These are phyloP conservation scores for Populus hybrid DNA, from an alignment of 441 rosid genomes.

Conservation along the genomic window DNA sequence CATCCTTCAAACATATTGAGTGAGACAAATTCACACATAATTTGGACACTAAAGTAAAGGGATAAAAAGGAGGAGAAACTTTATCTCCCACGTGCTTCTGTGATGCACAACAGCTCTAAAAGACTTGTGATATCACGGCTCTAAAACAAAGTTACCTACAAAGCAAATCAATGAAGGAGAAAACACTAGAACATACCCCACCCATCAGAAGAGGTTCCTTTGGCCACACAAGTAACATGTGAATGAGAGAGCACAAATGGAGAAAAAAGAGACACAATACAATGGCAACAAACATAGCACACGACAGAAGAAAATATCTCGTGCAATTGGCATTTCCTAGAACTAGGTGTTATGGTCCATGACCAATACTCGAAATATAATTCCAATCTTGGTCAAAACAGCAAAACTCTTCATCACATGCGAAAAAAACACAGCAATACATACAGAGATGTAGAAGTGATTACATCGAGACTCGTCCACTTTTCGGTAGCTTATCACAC, in stretches of 20 bases:
- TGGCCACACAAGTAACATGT: background rate
- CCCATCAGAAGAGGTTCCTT: background rate
- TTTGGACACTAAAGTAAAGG: background rate
- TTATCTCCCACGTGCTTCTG: constrained; percentile 7
- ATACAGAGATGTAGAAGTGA: background rate
- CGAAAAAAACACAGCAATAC: background rate
- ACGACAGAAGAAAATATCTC: too few relatives aligned
- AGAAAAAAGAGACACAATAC: too few relatives aligned
- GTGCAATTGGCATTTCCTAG: too few relatives aligned
- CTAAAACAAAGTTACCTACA: background rate
- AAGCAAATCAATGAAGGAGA: background rate
- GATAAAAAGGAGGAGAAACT: background rate
- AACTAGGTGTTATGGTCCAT: too few relatives aligned
- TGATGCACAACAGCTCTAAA: background rate
- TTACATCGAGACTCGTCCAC: too few relatives aligned
- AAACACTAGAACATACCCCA: background rate
- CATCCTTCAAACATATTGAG: background rate
- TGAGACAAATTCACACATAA: background rate
- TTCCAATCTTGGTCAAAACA: background rate
- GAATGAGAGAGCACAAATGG: background rate
- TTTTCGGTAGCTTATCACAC: too few relatives aligned
- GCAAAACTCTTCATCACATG: background rate
- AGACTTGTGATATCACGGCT: background rate
- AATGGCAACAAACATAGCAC: too few relatives aligned
- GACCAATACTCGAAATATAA: too few relatives aligned